Percentiles rank a stretch among this genome's conserved stretches.
Conservation (phyloP, 2,329 filamentous ascomycete genomes). For the Leptographium galeiforme region DNA sequence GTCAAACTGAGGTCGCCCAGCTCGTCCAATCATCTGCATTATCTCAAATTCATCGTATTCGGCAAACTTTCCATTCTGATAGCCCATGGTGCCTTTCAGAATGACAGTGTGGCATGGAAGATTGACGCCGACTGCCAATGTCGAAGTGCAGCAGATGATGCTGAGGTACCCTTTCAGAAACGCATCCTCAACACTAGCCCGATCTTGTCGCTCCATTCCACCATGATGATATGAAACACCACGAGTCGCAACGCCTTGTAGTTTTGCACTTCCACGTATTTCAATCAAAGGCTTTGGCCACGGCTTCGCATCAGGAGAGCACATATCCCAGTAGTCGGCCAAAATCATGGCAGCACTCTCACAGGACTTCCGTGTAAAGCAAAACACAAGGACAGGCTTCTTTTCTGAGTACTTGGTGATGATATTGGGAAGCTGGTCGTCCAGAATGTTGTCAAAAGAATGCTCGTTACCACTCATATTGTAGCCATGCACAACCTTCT, state of each 20-base stretch:
- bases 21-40: conserved; percentile 83
- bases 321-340: conserved; percentile 49
- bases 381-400: conserved; percentile 77
- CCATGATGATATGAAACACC: conserved; percentile 78
- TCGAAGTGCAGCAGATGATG: conserved; percentile 80
- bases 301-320: conserved; percentile 34
- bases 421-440: conserved; percentile 49
- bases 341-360: conserved; percentile 54
- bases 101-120: conserved; percentile 73
- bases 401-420: conserved; percentile 51
- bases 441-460: conserved; percentile 58
- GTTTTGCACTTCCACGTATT: conserved; percentile 43
- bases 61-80: conserved; percentile 42
- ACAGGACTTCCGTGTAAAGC: conserved; percentile 61
- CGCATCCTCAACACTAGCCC: conserved; percentile 49
- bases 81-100: conserved; percentile 64
- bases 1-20: conserved; percentile 74
- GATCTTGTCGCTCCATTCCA: conserved; percentile 52
- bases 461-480: conserved; percentile 55
- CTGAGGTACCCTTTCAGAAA: conserved; percentile 60
- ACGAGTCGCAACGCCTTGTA: conserved; percentile 33
- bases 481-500: conserved; percentile 66
- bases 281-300: conserved; percentile 47
- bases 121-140: conserved; percentile 72
- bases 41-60: conserved; percentile 75